Base-by-base conservation (phyloP, 768 basidiomycete genomes). In the Rhodotorula diobovata region DNA sequence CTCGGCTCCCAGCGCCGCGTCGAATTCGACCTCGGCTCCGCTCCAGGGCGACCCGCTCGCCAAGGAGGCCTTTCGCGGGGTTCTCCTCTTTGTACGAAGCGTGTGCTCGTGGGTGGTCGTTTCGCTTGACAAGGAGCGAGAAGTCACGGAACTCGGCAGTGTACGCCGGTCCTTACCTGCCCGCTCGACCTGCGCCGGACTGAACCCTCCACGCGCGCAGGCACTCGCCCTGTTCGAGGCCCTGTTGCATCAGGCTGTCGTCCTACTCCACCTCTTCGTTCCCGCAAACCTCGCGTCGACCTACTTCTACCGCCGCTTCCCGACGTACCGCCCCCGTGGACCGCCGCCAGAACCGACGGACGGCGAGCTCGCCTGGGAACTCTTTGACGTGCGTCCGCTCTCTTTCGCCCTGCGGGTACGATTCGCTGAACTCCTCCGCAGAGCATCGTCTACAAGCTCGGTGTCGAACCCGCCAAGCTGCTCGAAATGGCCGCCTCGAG, bases 401-500 rank as follows among this genome's bases (percentile, higher is more conserved):
- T 2, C 41, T 43, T 21, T 55, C 21, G 7, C 54, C 14, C 34
- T 55, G 20, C n/a, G 14, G 2, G 12, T 15, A 10, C 2, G 14
- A 21, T n/a, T 7, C 11, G 2, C 50, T 18, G 21, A 25, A 6
- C 32, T 6, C 0, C 43, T 30, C 7, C 15, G 41, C 30, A 37
- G 28, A 39, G 35, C n/a, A 32, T 51, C n/a, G n/a, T 56, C 35
- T 20, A 34, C 61, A 14, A 35, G 32, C 39, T 63, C n/a, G 15
- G 35, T n/a, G n/a, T 30, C 39, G 4, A 6, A 2, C n/a, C 63
- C 2, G 0, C 21, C 2, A 3, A 28, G 16, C 56, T 65, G 15
- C 8, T 50, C 45, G 2, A 2, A 1, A n/a, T 6, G 11, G 12
- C 35, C 20, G 0, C 16, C 16, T 30, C 56, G 28, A 1, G 2